A percentile compares a stretch with the other conserved stretches of the same genome.
phyloP scores from a whole-genome alignment of 192 early-diverging fungal species.

The Backusella liffmaniae region DNA sequence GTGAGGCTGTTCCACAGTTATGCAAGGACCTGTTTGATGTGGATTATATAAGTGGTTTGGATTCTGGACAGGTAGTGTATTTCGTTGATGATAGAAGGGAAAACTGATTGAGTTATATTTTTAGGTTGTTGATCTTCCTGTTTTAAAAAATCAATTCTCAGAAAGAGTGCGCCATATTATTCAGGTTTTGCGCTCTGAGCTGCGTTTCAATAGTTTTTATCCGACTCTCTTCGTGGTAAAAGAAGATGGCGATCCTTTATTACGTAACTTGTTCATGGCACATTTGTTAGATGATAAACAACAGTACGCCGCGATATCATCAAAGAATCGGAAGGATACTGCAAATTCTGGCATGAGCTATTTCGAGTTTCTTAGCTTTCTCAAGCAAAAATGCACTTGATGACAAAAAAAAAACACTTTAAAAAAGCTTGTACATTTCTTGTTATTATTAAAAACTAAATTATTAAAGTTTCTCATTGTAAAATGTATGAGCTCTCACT shows the following conservation, averaged over 20 bases:
- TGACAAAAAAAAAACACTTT: not conserved
- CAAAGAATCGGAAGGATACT: conserved; percentile 38
- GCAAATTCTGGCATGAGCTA: not conserved
- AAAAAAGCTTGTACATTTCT: too few relatives aligned
- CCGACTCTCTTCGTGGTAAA: conserved; percentile 71
- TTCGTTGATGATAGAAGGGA: not conserved
- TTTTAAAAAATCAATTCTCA: conserved; percentile 56
- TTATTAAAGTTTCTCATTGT: too few relatives aligned
- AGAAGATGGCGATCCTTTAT: conserved; percentile 74
- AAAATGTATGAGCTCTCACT: too few relatives aligned
- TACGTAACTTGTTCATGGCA: conserved; percentile 67
- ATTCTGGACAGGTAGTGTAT: conserved; percentile 32
- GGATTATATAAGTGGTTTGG: conserved; percentile 55
- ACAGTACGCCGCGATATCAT: conserved; percentile 57
- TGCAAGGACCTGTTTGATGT: conserved; percentile 62
- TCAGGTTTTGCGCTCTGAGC: conserved; percentile 22
- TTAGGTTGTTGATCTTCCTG: conserved; percentile 23
- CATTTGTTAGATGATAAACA: conserved; percentile 70
- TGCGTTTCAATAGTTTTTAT: conserved; percentile 52
- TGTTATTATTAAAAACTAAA: too few relatives aligned
- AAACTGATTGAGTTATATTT: not conserved
- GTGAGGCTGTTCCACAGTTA: conserved; percentile 55
- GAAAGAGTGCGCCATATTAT: conserved; percentile 58
- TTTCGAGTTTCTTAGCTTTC: not conserved
- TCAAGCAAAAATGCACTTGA: not conserved